These are phyloP conservation scores for Dichomitus squalens DNA, from an alignment of 1,284 basidiomycete species.

Conservation along the genomic window DNA sequence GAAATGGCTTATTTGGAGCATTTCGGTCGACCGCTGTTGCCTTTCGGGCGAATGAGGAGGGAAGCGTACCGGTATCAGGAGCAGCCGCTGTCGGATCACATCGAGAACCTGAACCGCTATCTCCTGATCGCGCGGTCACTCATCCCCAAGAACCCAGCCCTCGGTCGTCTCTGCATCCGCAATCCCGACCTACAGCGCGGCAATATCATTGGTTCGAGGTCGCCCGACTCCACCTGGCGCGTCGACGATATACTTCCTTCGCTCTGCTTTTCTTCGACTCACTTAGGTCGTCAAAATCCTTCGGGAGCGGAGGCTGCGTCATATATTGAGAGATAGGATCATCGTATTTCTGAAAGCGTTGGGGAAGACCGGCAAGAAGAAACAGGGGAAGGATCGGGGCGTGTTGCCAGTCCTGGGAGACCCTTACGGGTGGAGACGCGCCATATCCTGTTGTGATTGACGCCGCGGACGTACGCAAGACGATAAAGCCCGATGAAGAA, in stretches of 20 bases:
- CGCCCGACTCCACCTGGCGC: slow-evolving; percentile 28
- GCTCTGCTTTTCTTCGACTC: slow-evolving; percentile 49
- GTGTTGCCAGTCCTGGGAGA: no score
- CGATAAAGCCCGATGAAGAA: slow-evolving; percentile 36
- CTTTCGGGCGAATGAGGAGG: slow-evolving; percentile 48
- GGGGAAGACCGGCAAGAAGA: no score
- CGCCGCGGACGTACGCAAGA: slow-evolving; percentile 42
- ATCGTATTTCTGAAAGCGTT: no score
- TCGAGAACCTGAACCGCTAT: slow-evolving; percentile 39
- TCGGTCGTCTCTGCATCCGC: slow-evolving; percentile 35
- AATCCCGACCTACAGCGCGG: slow-evolving; percentile 42
- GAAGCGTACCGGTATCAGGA: slow-evolving; percentile 47
- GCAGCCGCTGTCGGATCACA: no score
- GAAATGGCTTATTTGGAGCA: slow-evolving; percentile 51
- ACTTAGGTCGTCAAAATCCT: no score
- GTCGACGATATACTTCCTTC: slow-evolving; percentile 46
- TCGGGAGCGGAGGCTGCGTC: no score
- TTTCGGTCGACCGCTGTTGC: slow-evolving; percentile 53
- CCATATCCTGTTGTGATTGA: slow-evolving; percentile 50
- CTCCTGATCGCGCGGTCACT: slow-evolving; percentile 42
- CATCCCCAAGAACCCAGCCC: slow-evolving; percentile 35
- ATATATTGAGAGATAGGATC: no score
- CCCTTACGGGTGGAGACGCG: slow-evolving; percentile 36
- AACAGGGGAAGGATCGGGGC: no score
- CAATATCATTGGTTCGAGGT: slow-evolving; percentile 41